A percentile compares a stretch with the other conserved stretches of the same genome.
These are phyloP conservation scores for Citrus inodora DNA, from an alignment of 345 rosid species.

Conservation along the genomic window DNA sequence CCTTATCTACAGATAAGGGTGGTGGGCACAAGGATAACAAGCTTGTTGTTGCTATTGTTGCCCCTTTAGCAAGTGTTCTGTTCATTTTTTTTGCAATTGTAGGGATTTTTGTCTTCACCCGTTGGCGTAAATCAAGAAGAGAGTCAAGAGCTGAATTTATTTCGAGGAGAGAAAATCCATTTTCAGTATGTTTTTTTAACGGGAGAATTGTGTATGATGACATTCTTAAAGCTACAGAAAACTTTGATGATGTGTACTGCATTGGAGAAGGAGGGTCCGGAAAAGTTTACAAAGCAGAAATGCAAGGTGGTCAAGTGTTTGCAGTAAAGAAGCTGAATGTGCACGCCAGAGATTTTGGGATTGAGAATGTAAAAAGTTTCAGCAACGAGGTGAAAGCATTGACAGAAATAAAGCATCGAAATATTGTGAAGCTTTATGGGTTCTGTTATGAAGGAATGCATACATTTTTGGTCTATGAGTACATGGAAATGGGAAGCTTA, in stretches of 20 bases:
- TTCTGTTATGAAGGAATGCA: conserved; percentile 11
- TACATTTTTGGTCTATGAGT: conserved; percentile 23
- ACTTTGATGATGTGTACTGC: conserved; percentile 24
- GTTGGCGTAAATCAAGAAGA: background rate
- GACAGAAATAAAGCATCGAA: conserved; percentile 17
- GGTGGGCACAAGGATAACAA: background rate
- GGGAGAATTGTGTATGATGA: conserved; percentile 26
- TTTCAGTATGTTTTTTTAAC: conserved; percentile 13
- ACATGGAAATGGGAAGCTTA: conserved; percentile 29
- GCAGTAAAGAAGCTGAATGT: conserved; percentile 15
- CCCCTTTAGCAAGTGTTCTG: conserved; percentile 12
- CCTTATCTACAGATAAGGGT: background rate
- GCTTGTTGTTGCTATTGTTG: conserved; percentile 8
- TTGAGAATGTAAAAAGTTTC: conserved; percentile 10
- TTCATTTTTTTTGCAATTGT: conserved; percentile 2
- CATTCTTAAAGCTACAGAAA: conserved; percentile 28
- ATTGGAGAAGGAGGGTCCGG: conserved; percentile 34
- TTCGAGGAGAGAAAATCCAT: background rate
- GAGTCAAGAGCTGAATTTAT: background rate
- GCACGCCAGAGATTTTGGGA: background rate
- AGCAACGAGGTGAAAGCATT: conserved; percentile 22
- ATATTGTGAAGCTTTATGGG: conserved; percentile 8
- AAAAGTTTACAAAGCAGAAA: conserved; percentile 34
- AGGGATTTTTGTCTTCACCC: conserved; percentile 12
- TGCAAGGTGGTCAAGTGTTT: conserved; percentile 19